Percentiles rank a stretch among this genome's conserved stretches.
These are phyloP conservation scores for Perkinsus olseni DNA, from an alignment of 169 alveolate species.

Conservation along the genomic window DNA sequence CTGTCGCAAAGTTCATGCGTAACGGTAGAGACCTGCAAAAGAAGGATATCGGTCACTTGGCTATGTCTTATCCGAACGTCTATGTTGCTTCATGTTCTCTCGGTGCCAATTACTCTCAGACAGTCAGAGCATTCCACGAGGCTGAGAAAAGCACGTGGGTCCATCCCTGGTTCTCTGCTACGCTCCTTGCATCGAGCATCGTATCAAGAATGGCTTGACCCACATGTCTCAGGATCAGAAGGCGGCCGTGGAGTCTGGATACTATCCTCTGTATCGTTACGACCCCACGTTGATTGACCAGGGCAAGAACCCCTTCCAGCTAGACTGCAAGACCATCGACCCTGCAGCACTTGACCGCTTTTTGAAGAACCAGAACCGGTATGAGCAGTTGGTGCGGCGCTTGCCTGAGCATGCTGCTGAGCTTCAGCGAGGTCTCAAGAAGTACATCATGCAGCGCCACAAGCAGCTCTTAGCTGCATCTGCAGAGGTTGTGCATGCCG, in stretches of 20 bases:
- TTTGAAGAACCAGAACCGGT: constrained; percentile 32
- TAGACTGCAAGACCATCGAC: constrained; percentile 31
- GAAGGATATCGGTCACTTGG: constrained; percentile 48
- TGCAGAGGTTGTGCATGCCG: neutral
- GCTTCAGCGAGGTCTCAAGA: constrained; percentile 15
- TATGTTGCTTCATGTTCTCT: constrained; percentile 48
- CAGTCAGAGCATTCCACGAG: constrained; percentile 36
- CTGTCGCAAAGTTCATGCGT: constrained; percentile 48
- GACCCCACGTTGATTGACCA: constrained; percentile 25
- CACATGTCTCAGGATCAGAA: constrained; percentile 27
- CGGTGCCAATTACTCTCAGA: constrained; percentile 45
- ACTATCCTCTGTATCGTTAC: constrained; percentile 42
- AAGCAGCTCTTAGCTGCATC: neutral
- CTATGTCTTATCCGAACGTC: constrained; percentile 48
- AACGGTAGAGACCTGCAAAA: constrained; percentile 42
- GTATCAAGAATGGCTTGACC: constrained; percentile 10
- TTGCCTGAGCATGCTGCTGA: constrained; percentile 33
- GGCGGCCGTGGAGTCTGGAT: constrained; percentile 44
- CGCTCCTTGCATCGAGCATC: constrained; percentile 53
- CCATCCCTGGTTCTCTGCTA: constrained; percentile 45
- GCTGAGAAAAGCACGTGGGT: constrained; percentile 51
- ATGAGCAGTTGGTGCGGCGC: constrained; percentile 19
- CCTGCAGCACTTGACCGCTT: constrained; percentile 17
- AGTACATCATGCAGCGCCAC: neutral
- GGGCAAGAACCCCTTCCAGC: constrained; percentile 29